Conservation (phyloP, 1,139 yeast species). For the Schwanniomyces etchellsii region DNA sequence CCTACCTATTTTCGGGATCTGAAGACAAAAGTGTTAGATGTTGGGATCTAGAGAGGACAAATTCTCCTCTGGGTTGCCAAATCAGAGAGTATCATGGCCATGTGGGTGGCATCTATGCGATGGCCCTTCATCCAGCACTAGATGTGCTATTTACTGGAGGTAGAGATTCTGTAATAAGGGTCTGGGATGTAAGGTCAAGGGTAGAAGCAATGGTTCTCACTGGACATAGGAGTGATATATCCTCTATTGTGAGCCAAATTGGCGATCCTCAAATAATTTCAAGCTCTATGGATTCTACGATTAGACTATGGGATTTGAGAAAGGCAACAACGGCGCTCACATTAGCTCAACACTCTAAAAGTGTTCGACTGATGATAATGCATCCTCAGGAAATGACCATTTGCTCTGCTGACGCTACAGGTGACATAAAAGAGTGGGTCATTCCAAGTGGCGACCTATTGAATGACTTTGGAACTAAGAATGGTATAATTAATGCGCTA, state of each 20-base stretch:
- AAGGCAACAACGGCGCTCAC: slow-evolving; percentile 41
- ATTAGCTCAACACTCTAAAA: slow-evolving; percentile 78
- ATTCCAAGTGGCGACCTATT: slow-evolving; percentile 70
- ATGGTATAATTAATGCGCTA: slow-evolving; percentile 62
- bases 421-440: slow-evolving; percentile 78
- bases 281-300: slow-evolving; percentile 79
- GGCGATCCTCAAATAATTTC: slow-evolving; percentile 84
- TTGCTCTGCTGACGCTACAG: slow-evolving; percentile 71
- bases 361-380: slow-evolving; percentile 66
- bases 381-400: slow-evolving; percentile 74
- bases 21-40: slow-evolving; percentile 94
- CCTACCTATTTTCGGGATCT: slow-evolving; percentile 86
- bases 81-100: slow-evolving; percentile 93
- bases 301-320: slow-evolving; percentile 76
- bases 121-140: slow-evolving; percentile 81
- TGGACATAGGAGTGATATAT: slow-evolving; percentile 79
- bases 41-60: slow-evolving; percentile 91
- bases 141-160: slow-evolving; percentile 90
- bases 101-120: slow-evolving; percentile 79
- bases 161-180: slow-evolving; percentile 77
- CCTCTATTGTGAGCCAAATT: slow-evolving; percentile 59
- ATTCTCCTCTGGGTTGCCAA: slow-evolving; percentile 46
- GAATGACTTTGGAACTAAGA: slow-evolving; percentile 34
- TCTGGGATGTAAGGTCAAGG: slow-evolving; percentile 91
- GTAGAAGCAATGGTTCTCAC: slow-evolving; percentile 68